These are phyloP conservation scores for Dissophora ornata DNA, from an alignment of 192 early-diverging fungal species.

Conservation along the genomic window DNA sequence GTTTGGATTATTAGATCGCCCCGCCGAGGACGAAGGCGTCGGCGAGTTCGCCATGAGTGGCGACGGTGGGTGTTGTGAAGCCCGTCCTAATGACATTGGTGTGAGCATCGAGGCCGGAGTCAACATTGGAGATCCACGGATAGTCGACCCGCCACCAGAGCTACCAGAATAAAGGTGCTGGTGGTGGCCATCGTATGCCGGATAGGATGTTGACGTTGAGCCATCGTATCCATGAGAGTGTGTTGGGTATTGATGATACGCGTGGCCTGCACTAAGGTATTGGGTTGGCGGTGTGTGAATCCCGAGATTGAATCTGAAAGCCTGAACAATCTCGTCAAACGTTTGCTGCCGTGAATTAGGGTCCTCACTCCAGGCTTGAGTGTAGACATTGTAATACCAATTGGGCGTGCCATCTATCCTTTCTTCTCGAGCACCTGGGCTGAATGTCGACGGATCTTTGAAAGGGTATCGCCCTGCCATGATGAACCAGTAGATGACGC, in stretches of 20 bases:
- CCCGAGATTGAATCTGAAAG: conserved; percentile 33
- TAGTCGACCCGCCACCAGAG: conserved; percentile 14
- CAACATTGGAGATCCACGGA: conserved; percentile 34
- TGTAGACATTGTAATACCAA: conserved; percentile 33
- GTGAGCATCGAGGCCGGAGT: conserved; percentile 45
- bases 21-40: not conserved
- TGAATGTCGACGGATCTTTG: conserved; percentile 31
- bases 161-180: conserved; percentile 10
- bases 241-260: conserved; percentile 18
- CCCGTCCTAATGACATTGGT: conserved; percentile 16
- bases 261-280: conserved; percentile 12
- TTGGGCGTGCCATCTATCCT: conserved; percentile 30
- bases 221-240: conserved; percentile 9
- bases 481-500: conserved; percentile 49
- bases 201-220: not conserved
- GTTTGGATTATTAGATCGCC: conserved; percentile 15
- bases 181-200: conserved; percentile 8
- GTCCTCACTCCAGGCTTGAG: conserved; percentile 37
- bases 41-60: conserved; percentile 11
- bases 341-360: conserved; percentile 34
- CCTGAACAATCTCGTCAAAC: conserved; percentile 26
- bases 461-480: conserved; percentile 45
- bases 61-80: conserved; percentile 25
- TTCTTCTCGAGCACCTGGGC: conserved; percentile 27
- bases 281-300: conserved; percentile 13